phyloP scores from a whole-genome alignment of 2,329 filamentous ascomycete genomes.

The Eutypa lata region DNA sequence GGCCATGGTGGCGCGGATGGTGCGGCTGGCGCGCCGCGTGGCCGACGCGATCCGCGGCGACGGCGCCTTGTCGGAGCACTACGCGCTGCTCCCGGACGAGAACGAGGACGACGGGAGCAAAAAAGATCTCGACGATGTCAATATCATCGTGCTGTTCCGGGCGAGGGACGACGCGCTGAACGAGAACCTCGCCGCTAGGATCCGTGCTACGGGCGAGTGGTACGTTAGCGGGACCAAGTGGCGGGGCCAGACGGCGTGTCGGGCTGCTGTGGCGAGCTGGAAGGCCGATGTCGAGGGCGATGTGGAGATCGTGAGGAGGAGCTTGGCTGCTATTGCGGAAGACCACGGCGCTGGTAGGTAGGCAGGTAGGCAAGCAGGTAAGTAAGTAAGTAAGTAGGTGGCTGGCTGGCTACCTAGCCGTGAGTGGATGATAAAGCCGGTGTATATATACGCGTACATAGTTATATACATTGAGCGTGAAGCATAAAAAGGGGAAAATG shows the following conservation, averaged over 20 bases:
- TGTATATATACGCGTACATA: too few relatives aligned
- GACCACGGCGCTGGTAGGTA: slow-evolving; percentile 12
- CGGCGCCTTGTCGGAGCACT: slow-evolving; percentile 53
- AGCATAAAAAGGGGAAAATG: too few relatives aligned
- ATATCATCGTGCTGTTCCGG: slow-evolving; percentile 74
- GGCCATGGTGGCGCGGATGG: slow-evolving; percentile 69
- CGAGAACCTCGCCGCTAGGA: slow-evolving; percentile 59
- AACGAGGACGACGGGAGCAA: too few relatives aligned
- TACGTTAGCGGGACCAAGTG: slow-evolving; percentile 83
- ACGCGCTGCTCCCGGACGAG: slow-evolving; percentile 60
- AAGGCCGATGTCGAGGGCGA: slow-evolving; percentile 68
- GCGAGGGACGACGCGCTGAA: slow-evolving; percentile 67
- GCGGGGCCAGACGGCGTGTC: slow-evolving; percentile 68
- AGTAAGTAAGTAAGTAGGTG: background rate
- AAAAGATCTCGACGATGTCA: slow-evolving; percentile 56
- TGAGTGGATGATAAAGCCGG: background rate
- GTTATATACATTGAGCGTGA: too few relatives aligned
- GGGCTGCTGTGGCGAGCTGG: slow-evolving; percentile 89
- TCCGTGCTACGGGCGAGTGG: slow-evolving; percentile 72
- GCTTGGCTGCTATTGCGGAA: slow-evolving; percentile 52
- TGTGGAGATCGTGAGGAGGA: slow-evolving; percentile 58
- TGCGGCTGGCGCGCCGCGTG: slow-evolving; percentile 65
- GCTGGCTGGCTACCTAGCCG: background rate
- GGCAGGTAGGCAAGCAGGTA: slow-evolving; percentile 1
- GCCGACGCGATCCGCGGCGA: slow-evolving; percentile 59